Evolutionary conservation across 2,329 filamentous ascomycete species (phyloP).

Genomic region (Rosellinia necatrix): DNA sequence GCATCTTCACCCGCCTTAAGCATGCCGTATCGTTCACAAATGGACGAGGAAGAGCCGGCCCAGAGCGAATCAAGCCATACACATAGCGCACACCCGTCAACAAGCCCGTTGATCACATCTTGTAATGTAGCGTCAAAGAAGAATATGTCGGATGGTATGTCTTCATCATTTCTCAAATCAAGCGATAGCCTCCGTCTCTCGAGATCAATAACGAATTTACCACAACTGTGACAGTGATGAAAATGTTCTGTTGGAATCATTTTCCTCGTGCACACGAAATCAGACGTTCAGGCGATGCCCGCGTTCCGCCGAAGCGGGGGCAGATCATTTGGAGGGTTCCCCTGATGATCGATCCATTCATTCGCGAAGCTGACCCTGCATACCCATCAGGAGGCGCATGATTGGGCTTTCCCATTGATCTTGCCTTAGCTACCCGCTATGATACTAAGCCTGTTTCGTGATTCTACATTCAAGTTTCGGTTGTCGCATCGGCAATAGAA

Average conservation of each 20-base stretch:
- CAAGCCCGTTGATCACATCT: conserved; percentile 6
- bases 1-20: background rate
- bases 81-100: conserved; percentile 1
- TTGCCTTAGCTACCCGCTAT: no score
- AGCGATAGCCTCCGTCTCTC: background rate
- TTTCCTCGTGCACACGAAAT: background rate
- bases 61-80: conserved; percentile 8
- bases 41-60: background rate
- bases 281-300: background rate
- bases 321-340: background rate
- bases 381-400: no score
- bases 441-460: no score
- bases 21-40: background rate
- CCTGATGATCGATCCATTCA: no score
- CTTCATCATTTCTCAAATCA: background rate
- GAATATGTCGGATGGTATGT: conserved; percentile 5
- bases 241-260: conserved; percentile 7
- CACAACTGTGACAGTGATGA: conserved; percentile 1
- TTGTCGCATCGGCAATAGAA: no score
- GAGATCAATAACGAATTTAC: conserved; percentile 1
- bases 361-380: no score
- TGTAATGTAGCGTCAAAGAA: conserved; percentile 9
- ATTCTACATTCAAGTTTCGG: no score
- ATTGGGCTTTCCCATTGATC: no score
- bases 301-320: background rate